Evolutionary conservation across 2,329 filamentous ascomycete species (phyloP).

Genomic region (Fusarium lateritium): DNA sequence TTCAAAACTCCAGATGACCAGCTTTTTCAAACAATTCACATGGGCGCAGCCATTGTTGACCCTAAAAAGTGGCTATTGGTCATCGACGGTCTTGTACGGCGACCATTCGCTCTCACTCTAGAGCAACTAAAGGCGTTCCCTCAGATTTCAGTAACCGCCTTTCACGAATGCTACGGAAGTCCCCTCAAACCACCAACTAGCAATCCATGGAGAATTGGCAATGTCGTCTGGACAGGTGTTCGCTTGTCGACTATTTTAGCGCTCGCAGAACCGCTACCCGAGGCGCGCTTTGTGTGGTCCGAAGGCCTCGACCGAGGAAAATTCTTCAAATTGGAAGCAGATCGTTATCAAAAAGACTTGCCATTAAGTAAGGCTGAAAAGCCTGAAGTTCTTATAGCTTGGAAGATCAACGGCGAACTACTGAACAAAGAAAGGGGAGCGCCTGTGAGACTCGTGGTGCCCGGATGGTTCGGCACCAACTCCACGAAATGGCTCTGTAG

Average conservation of each 20-base stretch:
- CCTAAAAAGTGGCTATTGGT: neutral
- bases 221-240: constrained; percentile 21
- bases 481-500: constrained; percentile 29
- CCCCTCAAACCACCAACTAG: neutral
- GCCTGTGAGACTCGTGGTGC: constrained; percentile 16
- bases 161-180: constrained; percentile 32
- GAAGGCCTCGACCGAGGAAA: constrained; percentile 14
- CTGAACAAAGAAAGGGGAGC: constrained; percentile 23
- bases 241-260: neutral
- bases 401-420: neutral
- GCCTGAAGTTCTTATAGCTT: neutral
- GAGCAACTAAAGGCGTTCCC: constrained; percentile 9
- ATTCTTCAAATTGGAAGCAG: constrained; percentile 13
- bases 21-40: constrained; percentile 26
- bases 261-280: neutral
- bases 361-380: neutral
- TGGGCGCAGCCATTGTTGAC: constrained; percentile 17
- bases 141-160: constrained; percentile 7
- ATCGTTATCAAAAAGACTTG: constrained; percentile 26
- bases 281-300: constrained; percentile 20
- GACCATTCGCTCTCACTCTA: constrained; percentile 4
- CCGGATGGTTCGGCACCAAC: constrained; percentile 30
- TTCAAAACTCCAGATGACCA: constrained; percentile 7
- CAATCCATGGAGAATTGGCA: constrained; percentile 18
- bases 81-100: constrained; percentile 3